Percentiles rank a stretch among this genome's conserved stretches.
phyloP scores from a whole-genome alignment of 2,329 filamentous ascomycete species.

The Apiospora hydei region DNA sequence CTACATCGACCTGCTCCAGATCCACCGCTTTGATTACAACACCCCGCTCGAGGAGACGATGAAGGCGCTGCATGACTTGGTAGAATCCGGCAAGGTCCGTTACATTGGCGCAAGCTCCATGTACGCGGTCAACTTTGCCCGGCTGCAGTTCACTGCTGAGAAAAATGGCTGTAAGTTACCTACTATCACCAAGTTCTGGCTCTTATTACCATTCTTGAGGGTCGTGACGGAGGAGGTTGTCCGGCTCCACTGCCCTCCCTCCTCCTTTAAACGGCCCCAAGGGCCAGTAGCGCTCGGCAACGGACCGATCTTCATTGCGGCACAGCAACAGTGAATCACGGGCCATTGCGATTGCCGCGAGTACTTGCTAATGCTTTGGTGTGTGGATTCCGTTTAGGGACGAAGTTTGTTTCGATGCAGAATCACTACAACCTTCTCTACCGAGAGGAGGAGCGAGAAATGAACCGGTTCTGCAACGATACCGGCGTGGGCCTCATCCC shows the following conservation, averaged over 20 bases:
- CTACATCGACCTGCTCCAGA: conserved; percentile 58
- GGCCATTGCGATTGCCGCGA: background rate
- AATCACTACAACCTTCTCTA: conserved; percentile 67
- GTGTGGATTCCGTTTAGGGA: conserved; percentile 47
- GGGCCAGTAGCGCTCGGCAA: background rate
- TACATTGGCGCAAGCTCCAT: conserved; percentile 61
- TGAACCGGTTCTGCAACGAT: conserved; percentile 51
- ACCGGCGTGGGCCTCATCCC: conserved; percentile 50
- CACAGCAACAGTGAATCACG: background rate
- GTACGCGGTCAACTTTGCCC: conserved; percentile 60
- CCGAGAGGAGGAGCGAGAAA: conserved; percentile 66
- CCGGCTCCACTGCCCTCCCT: background rate
- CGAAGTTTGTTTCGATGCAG: conserved; percentile 69
- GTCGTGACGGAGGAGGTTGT: background rate
- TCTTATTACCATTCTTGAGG: background rate
- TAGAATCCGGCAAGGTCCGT: conserved; percentile 63
- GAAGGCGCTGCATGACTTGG: conserved; percentile 66
- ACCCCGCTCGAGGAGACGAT: conserved; percentile 67
- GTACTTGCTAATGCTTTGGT: background rate
- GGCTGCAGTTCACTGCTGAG: conserved; percentile 63
- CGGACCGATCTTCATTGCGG: background rate
- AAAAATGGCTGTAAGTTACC: conserved; percentile 52
- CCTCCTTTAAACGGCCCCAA: background rate
- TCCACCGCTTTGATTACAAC: conserved; percentile 65
- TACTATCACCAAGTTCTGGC: background rate